A percentile compares a stretch with the other conserved stretches of the same genome.
phyloP scores from a whole-genome alignment of 2,329 filamentous ascomycete genomes.

The Arthrobotrys pseudoclavata region DNA sequence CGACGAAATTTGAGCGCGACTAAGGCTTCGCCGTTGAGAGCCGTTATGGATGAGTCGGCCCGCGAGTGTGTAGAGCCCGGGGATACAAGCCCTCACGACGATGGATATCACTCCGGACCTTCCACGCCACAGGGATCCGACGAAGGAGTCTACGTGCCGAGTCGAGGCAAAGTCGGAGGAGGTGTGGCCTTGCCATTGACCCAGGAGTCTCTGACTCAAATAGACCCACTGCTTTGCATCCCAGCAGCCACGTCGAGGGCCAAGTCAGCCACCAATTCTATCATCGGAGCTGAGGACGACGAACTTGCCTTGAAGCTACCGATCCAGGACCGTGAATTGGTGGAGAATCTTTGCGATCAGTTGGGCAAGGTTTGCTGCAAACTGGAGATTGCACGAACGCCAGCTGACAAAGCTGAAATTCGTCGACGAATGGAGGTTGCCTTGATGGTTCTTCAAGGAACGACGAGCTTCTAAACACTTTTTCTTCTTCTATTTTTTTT shows the following conservation, averaged over 20 bases:
- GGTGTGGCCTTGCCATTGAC: slow-evolving; percentile 38
- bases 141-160: slow-evolving; percentile 45
- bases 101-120: slow-evolving; percentile 58
- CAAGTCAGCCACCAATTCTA: slow-evolving; percentile 57
- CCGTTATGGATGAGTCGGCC: slow-evolving; percentile 34
- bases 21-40: slow-evolving; percentile 41
- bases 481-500: slow-evolving; percentile 39
- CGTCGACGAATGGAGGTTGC: slow-evolving; percentile 57
- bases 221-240: slow-evolving; percentile 41
- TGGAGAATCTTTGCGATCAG: slow-evolving; percentile 58
- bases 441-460: slow-evolving; percentile 59
- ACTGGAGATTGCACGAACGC: slow-evolving; percentile 40
- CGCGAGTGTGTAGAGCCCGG: slow-evolving; percentile 19
- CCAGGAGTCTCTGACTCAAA: slow-evolving; percentile 41
- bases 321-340: slow-evolving; percentile 50
- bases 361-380: slow-evolving; percentile 59
- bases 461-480: slow-evolving; percentile 38
- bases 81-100: slow-evolving; percentile 43
- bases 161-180: slow-evolving; percentile 8
- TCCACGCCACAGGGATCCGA: slow-evolving; percentile 56
- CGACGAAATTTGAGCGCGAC: slow-evolving; percentile 40
- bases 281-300: slow-evolving; percentile 57
- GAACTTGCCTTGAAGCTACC: slow-evolving; percentile 55
- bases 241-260: slow-evolving; percentile 48
- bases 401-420: slow-evolving; percentile 49